Evolutionary conservation across 257 asterid species (phyloP).

Genomic region (Lycium barbarum): DNA sequence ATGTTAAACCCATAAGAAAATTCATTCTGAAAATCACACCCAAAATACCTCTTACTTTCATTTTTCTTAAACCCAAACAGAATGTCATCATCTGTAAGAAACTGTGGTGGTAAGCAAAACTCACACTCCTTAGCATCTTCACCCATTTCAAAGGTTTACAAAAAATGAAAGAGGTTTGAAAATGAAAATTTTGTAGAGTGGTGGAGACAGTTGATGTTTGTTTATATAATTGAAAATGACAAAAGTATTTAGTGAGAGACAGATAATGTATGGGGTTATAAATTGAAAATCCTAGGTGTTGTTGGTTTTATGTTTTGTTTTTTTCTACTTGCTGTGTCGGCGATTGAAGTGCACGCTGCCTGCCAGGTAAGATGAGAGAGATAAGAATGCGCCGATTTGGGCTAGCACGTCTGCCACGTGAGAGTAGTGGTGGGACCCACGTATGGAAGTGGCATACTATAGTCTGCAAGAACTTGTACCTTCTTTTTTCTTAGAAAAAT

Average conservation of each 20-base stretch:
- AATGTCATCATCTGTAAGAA: constrained; percentile 41
- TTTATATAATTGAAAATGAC: neutral
- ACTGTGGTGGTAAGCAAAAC: constrained; percentile 53
- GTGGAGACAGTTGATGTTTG: neutral
- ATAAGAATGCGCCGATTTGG: constrained; percentile 27
- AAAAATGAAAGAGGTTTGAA: neutral
- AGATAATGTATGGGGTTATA: constrained; percentile 20
- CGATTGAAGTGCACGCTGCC: neutral
- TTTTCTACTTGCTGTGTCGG: neutral
- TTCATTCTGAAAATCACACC: constrained; percentile 34
- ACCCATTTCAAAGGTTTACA: constrained; percentile 31
- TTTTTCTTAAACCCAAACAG: constrained; percentile 23
- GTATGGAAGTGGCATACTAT: neutral
- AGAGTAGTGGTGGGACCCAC: constrained; percentile 1
- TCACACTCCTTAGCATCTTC: constrained; percentile 40
- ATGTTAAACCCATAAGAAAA: constrained; percentile 8
- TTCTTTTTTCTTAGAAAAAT: neutral
- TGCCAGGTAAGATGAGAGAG: neutral
- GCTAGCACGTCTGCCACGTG: constrained; percentile 31
- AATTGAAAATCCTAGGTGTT: neutral
- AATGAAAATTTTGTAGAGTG: neutral
- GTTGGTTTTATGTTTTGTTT: neutral
- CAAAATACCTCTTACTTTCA: neutral
- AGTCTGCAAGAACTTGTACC: neutral
- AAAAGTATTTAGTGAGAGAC: neutral